phyloP scores from a whole-genome alignment of 1,139 yeast genomes.

The Magnusiomyces ingens region DNA sequence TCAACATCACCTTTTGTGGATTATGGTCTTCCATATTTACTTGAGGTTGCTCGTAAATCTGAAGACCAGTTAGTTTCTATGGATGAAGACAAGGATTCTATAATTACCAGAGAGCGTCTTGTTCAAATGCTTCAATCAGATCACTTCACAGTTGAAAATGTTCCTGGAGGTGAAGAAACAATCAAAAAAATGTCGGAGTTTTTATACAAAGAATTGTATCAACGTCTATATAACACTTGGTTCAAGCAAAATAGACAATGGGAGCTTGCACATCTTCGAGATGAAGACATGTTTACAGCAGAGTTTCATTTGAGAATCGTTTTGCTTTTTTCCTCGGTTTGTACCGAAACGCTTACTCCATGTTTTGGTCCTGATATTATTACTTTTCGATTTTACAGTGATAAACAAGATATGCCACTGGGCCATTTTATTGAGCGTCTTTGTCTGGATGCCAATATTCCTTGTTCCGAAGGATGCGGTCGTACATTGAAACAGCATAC shows the following conservation, averaged over 20 bases:
- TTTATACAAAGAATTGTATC: conserved; percentile 23
- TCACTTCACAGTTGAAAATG: conserved; percentile 16
- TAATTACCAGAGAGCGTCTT: conserved; percentile 20
- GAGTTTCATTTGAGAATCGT: conserved; percentile 73
- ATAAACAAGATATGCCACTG: conserved; percentile 70
- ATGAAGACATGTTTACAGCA: conserved; percentile 52
- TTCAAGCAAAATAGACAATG: conserved; percentile 44
- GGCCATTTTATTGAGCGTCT: conserved; percentile 84
- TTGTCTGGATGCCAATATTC: conserved; percentile 57
- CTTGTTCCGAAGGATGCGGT: conserved; percentile 79
- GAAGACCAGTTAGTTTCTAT: conserved; percentile 41
- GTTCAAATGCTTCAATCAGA: conserved; percentile 16
- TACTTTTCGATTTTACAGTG: conserved; percentile 82
- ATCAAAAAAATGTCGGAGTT: conserved; percentile 23
- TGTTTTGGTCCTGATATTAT: conserved; percentile 85
- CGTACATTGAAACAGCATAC: conserved; percentile 66
- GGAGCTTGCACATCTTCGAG: conserved; percentile 50
- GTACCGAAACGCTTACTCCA: conserved; percentile 80
- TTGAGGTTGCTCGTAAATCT: conserved; percentile 48
- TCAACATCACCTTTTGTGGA: conserved; percentile 73
- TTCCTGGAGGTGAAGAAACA: conserved; percentile 25
- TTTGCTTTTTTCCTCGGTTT: conserved; percentile 73
- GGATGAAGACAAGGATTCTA: conserved; percentile 27
- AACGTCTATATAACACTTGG: conserved; percentile 28
- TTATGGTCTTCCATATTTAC: conserved; percentile 58